Evolutionary conservation across 441 rosid genomes (phyloP), one percentile per base, ranked within the genome.

Genomic region (Sinapis alba): DNA sequence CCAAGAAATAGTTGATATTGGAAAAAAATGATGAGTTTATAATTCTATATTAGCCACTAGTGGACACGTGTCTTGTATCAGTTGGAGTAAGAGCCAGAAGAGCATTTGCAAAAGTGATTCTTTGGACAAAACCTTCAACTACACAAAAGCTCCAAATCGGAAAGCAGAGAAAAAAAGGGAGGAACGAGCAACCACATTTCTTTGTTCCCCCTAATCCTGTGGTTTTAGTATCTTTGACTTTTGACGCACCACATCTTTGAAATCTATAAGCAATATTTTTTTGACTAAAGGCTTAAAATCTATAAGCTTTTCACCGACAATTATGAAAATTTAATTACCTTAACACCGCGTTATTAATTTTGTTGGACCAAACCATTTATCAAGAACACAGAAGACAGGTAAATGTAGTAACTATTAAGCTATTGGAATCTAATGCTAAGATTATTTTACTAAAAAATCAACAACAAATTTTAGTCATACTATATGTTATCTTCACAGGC

Each of bases 171-270:
- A 56, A 9, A 9, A 61, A 19, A 41, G 16, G 7, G 51, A 28
- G 43, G 23, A 60, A 5, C 43, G 8, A 70, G 10, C 2, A 64
- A 63, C 28, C 62, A 60, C 64, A 72, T 77, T 71, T 71, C 47
- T 77, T n/a, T 65, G 80, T 71, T 73, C 64, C 64, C 43, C 18
- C 26, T 71, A 59, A 65, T 71, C 69, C 23, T 36, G 66, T 72
- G 65, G 70, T 72, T 78, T 78, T 67, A 16, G 73, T 66, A 78
- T 78, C 77, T 72, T 67, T 61, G 80, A 77, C 80, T 71, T 77
- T 41, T 47, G 63, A 58, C 57, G 62, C 76, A 77, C 68, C 68
- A 8, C 72, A 7, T 70, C 41, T 77, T 77, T 65, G 54, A 70
- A 56, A 1, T 26, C 26, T 34, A 0, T 56, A 23, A 47, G n/a